A percentile compares a stretch with the other conserved stretches of the same genome.
These are phyloP conservation scores for Exophiala mesophila DNA, from an alignment of 2,329 filamentous ascomycete species.

Conservation along the genomic window DNA sequence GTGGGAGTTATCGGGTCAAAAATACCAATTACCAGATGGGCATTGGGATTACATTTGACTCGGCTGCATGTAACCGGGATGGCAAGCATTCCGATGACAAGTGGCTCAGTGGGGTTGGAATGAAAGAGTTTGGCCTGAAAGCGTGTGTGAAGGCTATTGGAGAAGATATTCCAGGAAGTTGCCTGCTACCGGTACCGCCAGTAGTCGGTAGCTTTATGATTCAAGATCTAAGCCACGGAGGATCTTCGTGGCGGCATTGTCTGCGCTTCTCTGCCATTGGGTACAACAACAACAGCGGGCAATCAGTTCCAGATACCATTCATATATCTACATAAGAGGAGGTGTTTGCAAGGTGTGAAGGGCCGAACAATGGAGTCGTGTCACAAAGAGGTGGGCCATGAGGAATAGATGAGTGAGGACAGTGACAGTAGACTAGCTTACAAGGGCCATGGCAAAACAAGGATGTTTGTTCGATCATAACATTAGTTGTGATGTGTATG, in stretches of 20 bases:
- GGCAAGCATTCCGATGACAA: background rate
- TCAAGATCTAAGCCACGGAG: too few species aligned
- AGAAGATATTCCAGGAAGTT: background rate
- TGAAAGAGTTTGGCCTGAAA: background rate
- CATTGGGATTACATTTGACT: background rate
- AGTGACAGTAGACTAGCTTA: too few species aligned
- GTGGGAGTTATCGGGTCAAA: background rate
- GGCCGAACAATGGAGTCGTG: too few species aligned
- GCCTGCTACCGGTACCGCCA: too few species aligned
- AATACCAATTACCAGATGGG: background rate
- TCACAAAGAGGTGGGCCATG: too few species aligned
- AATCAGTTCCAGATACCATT: background rate
- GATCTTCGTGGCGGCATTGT: background rate
- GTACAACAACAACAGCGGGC: background rate
- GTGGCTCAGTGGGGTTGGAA: background rate
- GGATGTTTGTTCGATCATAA: too few species aligned
- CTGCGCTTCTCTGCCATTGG: background rate
- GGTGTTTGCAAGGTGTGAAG: too few species aligned
- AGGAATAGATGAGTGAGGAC: too few species aligned
- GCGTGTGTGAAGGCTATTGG: background rate
- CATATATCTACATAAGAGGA: background rate
- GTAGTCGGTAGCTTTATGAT: too few species aligned
- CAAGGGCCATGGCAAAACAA: too few species aligned
- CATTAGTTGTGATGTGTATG: too few species aligned
- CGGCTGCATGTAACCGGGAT: background rate